Conservation (phyloP, 2,329 filamentous ascomycete species). For the Fusarium incarnatum region DNA sequence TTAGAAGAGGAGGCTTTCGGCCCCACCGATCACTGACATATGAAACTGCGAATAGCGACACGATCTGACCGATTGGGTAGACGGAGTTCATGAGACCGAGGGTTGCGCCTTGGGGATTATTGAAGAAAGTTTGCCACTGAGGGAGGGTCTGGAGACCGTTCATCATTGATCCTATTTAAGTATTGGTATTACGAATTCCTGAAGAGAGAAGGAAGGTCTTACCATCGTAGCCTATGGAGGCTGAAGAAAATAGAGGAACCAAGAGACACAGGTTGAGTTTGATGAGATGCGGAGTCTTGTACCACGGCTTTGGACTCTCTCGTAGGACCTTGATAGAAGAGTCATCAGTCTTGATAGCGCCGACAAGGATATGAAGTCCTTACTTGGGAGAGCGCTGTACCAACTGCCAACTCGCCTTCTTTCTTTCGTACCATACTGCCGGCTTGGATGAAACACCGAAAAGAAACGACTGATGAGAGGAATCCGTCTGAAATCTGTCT, state of each 20-base stretch:
- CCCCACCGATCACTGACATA: not conserved
- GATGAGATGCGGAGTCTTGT: constrained; percentile 55
- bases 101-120: constrained; percentile 50
- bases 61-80: constrained; percentile 52
- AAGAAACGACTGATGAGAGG: too few species aligned
- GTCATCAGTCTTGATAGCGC: too few species aligned
- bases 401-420: not conserved
- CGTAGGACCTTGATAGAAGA: constrained; percentile 50
- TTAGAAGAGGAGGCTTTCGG: not conserved
- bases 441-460: too few species aligned
- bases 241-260: constrained; percentile 57
- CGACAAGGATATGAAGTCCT: too few species aligned
- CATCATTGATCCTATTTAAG: constrained; percentile 50
- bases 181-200: not conserved
- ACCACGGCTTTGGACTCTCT: constrained; percentile 56
- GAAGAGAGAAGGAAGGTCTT: not conserved
- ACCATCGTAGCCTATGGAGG: constrained; percentile 60
- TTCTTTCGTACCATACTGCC: not conserved
- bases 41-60: not conserved
- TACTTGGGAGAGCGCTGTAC: not conserved
- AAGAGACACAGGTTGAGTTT: constrained; percentile 59
- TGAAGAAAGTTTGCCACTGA: constrained; percentile 57
- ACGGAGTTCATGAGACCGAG: constrained; percentile 54
- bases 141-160: constrained; percentile 58
- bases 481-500: not conserved